These are phyloP conservation scores for Globisporangium uncinulatum DNA, from an alignment of 352 stramenopile species.

Conservation along the genomic window DNA sequence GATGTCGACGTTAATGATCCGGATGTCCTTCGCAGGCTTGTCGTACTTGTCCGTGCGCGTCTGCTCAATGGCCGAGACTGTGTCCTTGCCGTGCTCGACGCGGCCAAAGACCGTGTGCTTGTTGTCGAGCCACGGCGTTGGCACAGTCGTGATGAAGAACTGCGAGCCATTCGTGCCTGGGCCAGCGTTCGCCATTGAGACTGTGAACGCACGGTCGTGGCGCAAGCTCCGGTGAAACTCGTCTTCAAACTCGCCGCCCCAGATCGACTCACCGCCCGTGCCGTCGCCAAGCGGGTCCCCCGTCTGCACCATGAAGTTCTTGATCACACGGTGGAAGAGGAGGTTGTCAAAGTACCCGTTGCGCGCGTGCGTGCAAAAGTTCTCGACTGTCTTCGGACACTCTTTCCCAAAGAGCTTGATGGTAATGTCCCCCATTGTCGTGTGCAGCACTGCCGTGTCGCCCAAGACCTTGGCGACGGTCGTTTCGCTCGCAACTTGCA, in stretches of 20 bases:
- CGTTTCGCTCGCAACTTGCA: conserved; percentile 81
- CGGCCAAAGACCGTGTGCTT: conserved; percentile 94
- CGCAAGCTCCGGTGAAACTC: conserved; percentile 94
- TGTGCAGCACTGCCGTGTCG: conserved; percentile 92
- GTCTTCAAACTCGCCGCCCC: conserved; percentile 99
- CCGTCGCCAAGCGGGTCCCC: conserved; percentile 95
- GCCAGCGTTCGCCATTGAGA: conserved; percentile 97
- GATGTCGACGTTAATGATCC: conserved; percentile 88
- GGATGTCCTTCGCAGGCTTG: conserved; percentile 75
- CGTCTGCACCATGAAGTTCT: conserved; percentile 98
- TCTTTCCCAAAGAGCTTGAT: conserved; percentile 96
- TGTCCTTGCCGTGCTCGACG: conserved; percentile 94
- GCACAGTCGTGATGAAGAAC: conserved; percentile 99
- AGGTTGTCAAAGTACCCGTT: conserved; percentile 99
- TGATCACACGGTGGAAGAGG: conserved; percentile 99
- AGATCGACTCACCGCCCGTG: conserved; percentile 98
- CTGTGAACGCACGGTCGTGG: conserved; percentile 97
- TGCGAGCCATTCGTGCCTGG: conserved; percentile 83
- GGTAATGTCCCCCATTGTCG: conserved; percentile 98
- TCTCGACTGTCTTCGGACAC: conserved; percentile 95
- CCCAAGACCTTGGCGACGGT: conserved; percentile 47
- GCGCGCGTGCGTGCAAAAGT: conserved; percentile 96
- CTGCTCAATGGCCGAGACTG: conserved; percentile 94
- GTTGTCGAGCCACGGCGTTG: conserved; percentile 97
- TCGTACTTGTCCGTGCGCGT: conserved; percentile 83